A percentile compares a stretch with the other conserved stretches of the same genome.
phyloP scores from a whole-genome alignment of 202 grass and related monocot genomes.

The Bolboschoenoplectus hybrid region DNA sequence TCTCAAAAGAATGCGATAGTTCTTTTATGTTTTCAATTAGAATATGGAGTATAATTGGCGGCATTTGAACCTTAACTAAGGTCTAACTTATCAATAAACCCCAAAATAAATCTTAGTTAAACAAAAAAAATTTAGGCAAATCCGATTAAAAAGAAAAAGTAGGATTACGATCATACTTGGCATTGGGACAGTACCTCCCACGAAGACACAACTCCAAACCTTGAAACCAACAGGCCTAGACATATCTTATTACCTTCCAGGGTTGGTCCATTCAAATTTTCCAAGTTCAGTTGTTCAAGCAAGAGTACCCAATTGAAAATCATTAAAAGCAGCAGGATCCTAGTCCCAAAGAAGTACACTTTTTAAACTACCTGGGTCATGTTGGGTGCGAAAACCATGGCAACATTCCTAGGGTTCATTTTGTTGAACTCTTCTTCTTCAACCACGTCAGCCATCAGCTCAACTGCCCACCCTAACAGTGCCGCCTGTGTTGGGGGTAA shows the following conservation, averaged over 20 bases:
- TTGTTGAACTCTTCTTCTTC: constrained; percentile 78
- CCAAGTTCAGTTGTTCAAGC: not conserved
- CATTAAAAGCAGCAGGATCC: not conserved
- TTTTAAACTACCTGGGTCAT: constrained; percentile 72
- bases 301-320: not conserved
- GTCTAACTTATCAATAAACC: not conserved
- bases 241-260: not conserved
- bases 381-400: constrained; percentile 88
- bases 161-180: not conserved
- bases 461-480: constrained; percentile 71
- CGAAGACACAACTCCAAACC: not conserved
- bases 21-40: not conserved
- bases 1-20: not conserved
- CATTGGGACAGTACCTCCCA: not conserved
- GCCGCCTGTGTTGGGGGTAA: constrained; percentile 60
- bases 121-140: not conserved
- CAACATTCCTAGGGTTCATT: constrained; percentile 79
- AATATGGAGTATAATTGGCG: not conserved
- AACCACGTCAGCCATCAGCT: constrained; percentile 78
- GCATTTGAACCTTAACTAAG: not conserved
- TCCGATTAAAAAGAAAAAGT: not conserved
- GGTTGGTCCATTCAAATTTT: not conserved
- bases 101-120: not conserved
- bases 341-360: not conserved
- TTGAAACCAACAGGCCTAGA: not conserved